Evolutionary conservation across 192 early-diverging fungal genomes (phyloP), one percentile per base, ranked within the genome.

Genomic region (Fimicolochytrium jonesii): DNA sequence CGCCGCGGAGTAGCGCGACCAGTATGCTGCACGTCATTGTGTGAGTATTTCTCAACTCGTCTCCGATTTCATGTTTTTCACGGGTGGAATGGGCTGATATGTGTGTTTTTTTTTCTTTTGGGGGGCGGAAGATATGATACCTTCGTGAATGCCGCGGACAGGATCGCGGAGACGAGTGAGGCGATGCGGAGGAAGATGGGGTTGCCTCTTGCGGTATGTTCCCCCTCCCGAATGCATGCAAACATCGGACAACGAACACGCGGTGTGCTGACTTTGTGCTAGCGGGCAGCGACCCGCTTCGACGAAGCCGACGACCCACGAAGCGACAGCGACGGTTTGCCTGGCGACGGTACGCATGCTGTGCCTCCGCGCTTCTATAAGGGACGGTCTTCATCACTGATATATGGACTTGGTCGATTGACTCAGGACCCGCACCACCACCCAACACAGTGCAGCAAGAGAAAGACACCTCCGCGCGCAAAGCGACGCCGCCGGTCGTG

Each of bases 81-180:
- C 9, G 46, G 7, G 9, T 11, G 9, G 25, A 9, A 48, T 23
- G 7, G n/a, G 25, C 13, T 20, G 17, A 25, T 25, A 2, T 2
- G 23, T n/a, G n/a, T n/a, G n/a, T n/a, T n/a, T n/a, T n/a, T n/a
- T n/a, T n/a, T n/a, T n/a, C n/a, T n/a, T n/a, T n/a, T n/a, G n/a
- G n/a, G n/a, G n/a, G n/a, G n/a, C n/a, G n/a, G n/a, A n/a, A 66
- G 63, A 22, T 64, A 46, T 62, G 70, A 72, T 32, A 56, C 55
- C 11, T 9, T 72, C 15, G 23, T 65, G 17, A 30, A 41, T 32
- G n/a, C n/a, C n/a, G n/a, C n/a, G n/a, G n/a, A n/a, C n/a, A n/a
- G n/a, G n/a, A 55, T 74, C n/a, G 64, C 60, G 6, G 68, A 64
- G 10, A 44, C 56, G 17, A 66, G 63, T n/a, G 73, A 74, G 17